These are phyloP conservation scores for Articulospora tetracladia DNA, from an alignment of 495 filamentous ascomycete species.

Conservation along the genomic window DNA sequence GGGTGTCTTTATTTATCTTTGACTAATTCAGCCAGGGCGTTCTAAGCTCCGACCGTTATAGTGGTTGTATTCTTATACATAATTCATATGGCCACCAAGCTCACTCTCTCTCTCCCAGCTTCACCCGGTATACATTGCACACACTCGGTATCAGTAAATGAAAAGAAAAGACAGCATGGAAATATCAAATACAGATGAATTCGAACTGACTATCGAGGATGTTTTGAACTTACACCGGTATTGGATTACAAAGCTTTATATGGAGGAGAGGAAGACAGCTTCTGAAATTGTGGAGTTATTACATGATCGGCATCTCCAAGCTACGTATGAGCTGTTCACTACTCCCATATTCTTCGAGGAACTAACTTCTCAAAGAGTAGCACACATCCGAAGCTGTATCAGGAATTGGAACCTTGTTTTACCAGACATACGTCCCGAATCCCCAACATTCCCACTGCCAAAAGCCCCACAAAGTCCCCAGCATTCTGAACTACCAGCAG, in stretches of 20 bases:
- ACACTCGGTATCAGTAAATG: too few species aligned
- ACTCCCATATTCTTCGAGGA: neutral
- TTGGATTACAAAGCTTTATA: conserved; percentile 20
- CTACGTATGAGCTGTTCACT: conserved; percentile 9
- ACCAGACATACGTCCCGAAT: neutral
- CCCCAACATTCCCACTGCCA: neutral
- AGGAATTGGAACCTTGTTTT: conserved; percentile 15
- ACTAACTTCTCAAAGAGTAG: conserved; percentile 9
- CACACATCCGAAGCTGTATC: conserved; percentile 14
- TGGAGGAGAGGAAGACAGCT: conserved; percentile 12
- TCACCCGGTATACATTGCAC: too few species aligned
- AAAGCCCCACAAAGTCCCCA: neutral
- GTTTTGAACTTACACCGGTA: conserved; percentile 12
- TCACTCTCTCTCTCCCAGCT: neutral
- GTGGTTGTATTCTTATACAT: neutral
- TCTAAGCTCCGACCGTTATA: neutral
- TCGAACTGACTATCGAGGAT: conserved; percentile 20
- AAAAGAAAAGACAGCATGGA: too few species aligned
- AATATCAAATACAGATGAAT: neutral
- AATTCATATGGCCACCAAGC: neutral
- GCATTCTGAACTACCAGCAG: neutral
- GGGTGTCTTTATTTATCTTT: neutral
- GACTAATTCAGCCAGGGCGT: neutral
- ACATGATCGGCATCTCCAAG: conserved; percentile 5
- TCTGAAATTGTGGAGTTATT: conserved; percentile 15